Evolutionary conservation across 2,329 filamentous ascomycete genomes (phyloP).

Genomic region (Aspergillus glaucus): DNA sequence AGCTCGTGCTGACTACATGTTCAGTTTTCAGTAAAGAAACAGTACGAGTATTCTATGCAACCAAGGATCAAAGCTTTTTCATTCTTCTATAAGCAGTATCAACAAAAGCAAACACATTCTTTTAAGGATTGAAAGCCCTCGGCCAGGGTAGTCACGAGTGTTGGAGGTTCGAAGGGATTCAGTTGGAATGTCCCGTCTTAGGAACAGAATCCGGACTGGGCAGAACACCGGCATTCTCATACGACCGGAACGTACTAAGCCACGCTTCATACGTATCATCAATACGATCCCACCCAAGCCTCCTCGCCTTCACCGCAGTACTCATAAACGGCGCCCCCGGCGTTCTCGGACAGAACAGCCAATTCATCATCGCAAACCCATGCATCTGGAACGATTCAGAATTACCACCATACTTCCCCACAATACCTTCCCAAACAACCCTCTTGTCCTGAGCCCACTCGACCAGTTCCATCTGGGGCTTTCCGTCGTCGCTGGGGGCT

Average conservation of each 20-base stretch:
- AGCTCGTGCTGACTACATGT: too few relatives aligned
- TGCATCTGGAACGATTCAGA: background rate
- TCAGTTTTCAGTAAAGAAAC: too few relatives aligned
- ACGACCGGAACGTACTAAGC: background rate
- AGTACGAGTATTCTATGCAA: too few relatives aligned
- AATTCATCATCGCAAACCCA: conserved; percentile 2
- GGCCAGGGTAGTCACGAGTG: too few relatives aligned
- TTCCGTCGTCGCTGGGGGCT: background rate
- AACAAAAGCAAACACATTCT: too few relatives aligned
- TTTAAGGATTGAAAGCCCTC: too few relatives aligned
- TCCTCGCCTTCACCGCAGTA: background rate
- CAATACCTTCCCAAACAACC: conserved; percentile 5
- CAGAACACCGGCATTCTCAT: conserved; percentile 4
- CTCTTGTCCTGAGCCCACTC: conserved; percentile 6
- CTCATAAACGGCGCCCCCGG: background rate
- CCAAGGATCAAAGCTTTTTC: too few relatives aligned
- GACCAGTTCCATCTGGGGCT: background rate
- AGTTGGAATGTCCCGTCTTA: too few relatives aligned
- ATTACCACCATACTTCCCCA: conserved; percentile 5
- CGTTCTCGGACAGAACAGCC: background rate
- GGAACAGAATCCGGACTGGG: background rate
- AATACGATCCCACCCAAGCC: background rate
- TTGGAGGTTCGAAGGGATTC: too few relatives aligned
- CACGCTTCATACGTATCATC: conserved; percentile 9
- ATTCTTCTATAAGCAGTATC: too few relatives aligned